These are phyloP conservation scores for Termitomyces sp. DNA, from an alignment of 768 basidiomycete species.

Conservation along the genomic window DNA sequence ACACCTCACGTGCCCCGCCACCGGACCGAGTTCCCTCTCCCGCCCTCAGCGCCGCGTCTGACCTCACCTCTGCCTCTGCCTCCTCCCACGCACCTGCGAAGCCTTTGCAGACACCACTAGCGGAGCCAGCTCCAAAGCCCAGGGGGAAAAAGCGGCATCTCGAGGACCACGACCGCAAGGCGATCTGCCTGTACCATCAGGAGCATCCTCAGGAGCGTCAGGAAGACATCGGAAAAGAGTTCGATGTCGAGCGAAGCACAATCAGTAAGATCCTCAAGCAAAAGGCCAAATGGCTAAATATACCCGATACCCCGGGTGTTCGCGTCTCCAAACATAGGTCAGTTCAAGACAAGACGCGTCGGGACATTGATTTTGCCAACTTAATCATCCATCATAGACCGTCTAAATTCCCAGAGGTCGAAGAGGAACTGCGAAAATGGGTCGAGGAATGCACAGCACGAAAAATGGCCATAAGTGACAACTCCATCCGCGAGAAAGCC, in stretches of 20 bases:
- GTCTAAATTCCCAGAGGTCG: conserved; percentile 77
- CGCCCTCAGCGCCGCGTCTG: conserved; percentile 48
- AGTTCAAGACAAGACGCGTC: conserved; percentile 5
- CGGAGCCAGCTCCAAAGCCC: not conserved
- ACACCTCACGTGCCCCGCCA: conserved; percentile 39
- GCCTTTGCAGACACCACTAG: not conserved
- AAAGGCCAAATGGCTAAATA: conserved; percentile 76
- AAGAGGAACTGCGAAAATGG: conserved; percentile 56
- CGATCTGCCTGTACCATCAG: conserved; percentile 64
- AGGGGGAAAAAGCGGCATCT: conserved; percentile 70
- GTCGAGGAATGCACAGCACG: conserved; percentile 47
- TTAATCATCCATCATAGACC: conserved; percentile 37
- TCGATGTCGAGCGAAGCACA: conserved; percentile 86
- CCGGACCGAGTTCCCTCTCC: conserved; percentile 50
- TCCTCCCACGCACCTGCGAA: no score
- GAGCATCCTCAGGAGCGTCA: conserved; percentile 67
- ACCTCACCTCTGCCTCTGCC: conserved; percentile 29
- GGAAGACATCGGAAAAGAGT: conserved; percentile 75
- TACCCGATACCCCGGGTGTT: conserved; percentile 51
- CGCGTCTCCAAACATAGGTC: conserved; percentile 70
- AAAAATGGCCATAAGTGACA: conserved; percentile 54
- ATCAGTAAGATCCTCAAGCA: conserved; percentile 88
- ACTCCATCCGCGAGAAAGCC: conserved; percentile 57
- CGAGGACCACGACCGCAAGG: conserved; percentile 66
- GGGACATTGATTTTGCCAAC: conserved; percentile 6